Base-by-base conservation (phyloP, 257 asterid genomes). In the Solanum sitiens region DNA sequence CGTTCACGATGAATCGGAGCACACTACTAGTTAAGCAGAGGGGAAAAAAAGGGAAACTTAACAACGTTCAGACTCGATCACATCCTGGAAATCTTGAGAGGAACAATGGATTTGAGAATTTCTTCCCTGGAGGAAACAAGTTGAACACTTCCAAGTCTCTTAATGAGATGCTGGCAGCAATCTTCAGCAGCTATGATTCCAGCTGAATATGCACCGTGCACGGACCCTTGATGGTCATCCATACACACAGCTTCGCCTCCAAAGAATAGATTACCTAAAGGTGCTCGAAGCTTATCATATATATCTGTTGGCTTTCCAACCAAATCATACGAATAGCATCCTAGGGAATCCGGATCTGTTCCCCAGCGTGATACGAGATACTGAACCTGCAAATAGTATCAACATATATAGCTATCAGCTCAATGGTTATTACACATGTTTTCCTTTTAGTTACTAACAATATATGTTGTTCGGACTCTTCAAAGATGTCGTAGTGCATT, bases 181-280 rank as follows among this genome's bases (percentile, higher is more conserved):
- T 88, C 89, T 50, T 97, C 98, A 25, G 98, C 99, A 7, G 99
- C 99, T 97, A 93, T 91, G 32, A 93, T 86, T 72, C 98, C 99
- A 6, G 99, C 95, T 2, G 99, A 95, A 87, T 96, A 97, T 8
- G 99, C 99, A 30, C 99, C 99, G 14, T 97, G 99, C 7, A 96
- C 99, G 0, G 99, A 97, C 21, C 99, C 99, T 86, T 96, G 99
- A 90, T 97, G 99, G 25, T 80, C 85, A 47, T 97, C 99, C 68
- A 90, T 92, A 59, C 99, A 93, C 37, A 91, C 98, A 1, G 99
- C 99, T 92, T 97, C 99, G 7, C 99, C 99, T 59, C 96, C 99
- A 61, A 97, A 97, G 95, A 95, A 96, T 13, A 97, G 92, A 91
- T 95, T 95, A 16, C 98, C 99, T 68, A 96, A 93, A 2, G 98